Evolutionary conservation across 768 basidiomycete genomes (phyloP).

Genomic region (Ramaria rubella): DNA sequence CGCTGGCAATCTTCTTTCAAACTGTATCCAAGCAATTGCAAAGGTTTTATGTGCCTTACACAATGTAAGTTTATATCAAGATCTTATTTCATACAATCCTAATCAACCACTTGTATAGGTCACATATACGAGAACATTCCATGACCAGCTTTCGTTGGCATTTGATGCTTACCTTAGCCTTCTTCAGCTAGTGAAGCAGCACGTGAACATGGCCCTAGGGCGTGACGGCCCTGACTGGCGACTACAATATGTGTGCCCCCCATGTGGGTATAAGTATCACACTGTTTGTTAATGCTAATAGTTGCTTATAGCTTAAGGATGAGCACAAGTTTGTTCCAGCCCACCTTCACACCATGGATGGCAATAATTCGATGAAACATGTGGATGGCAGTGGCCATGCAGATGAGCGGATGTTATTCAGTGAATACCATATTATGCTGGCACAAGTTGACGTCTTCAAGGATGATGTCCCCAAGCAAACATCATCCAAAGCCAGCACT

Average conservation of each 20-base stretch:
- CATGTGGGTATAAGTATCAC: conserved; percentile 18
- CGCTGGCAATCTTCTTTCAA: conserved; percentile 21
- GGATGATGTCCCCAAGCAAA: conserved; percentile 14
- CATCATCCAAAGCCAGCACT: not conserved
- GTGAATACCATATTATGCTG: conserved; percentile 22
- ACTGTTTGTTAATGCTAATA: conserved; percentile 10
- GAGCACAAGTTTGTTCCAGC: not conserved
- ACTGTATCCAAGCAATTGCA: conserved; percentile 18
- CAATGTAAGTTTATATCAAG: conserved; percentile 5
- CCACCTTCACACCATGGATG: not conserved
- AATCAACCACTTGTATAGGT: not conserved
- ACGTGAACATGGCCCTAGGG: conserved; percentile 9
- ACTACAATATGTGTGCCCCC: conserved; percentile 7
- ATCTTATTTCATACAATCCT: not conserved
- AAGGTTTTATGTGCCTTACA: conserved; percentile 8
- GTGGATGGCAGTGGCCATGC: conserved; percentile 19
- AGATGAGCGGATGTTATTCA: conserved; percentile 6
- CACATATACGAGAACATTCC: not conserved
- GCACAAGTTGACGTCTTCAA: conserved; percentile 19
- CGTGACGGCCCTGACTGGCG: conserved; percentile 13
- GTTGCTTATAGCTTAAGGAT: not conserved
- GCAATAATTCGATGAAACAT: conserved; percentile 17
- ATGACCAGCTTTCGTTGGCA: conserved; percentile 7
- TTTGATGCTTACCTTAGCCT: conserved; percentile 13
- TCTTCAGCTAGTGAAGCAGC: not conserved